Evolutionary conservation across 805 yeast species (phyloP), one percentile per base, ranked within the genome.

Genomic region (Lipomyces chichibuensis): DNA sequence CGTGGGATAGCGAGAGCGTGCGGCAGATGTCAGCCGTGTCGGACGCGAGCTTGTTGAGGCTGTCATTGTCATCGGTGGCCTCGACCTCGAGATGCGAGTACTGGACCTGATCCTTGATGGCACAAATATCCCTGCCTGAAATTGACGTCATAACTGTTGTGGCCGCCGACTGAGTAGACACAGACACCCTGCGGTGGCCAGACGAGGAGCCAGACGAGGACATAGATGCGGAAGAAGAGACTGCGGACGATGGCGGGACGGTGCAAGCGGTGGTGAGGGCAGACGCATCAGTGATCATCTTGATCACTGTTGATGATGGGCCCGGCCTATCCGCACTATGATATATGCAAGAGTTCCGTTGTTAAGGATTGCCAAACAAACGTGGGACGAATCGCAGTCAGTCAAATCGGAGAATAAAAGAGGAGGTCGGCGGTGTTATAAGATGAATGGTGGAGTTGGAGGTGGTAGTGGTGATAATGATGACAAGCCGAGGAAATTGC

Each of bases 21-120:
- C 58, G 14, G 52, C 53, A 54, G 20, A 20, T n/a, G 27, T 55
- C 55, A 27, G 59, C 53, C 11, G 55, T 55, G 17, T 29, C 56
- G 3, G 56, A 49, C 3, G 59, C 14, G 3, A 29, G 9, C 7
- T 33, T 20, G 29, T 57, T 37, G 14, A 33, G 14, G 13, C 39
- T 33, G 9, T 37, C 59, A n/a, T 39, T 23, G 25, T 37, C 59
- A 17, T 37, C 29, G 9, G 25, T 11, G 20, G 17, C 32, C 51
- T 52, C 55, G 9, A 52, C 23, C 33, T 52, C 55, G 33, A 25
- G 55, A 29, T 23, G 25, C 8, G 55, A 52, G 33, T 52, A 23
- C 29, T 14, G 55, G 14, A 52, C 33, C 33, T 52, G 55, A 33
- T 29, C 29, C 55, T 52, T 52, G 14, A 8, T 0, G 9, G 33